These are phyloP conservation scores for Rhynchospora breviuscula DNA, from an alignment of 176 grass and related monocot species.

Conservation along the genomic window DNA sequence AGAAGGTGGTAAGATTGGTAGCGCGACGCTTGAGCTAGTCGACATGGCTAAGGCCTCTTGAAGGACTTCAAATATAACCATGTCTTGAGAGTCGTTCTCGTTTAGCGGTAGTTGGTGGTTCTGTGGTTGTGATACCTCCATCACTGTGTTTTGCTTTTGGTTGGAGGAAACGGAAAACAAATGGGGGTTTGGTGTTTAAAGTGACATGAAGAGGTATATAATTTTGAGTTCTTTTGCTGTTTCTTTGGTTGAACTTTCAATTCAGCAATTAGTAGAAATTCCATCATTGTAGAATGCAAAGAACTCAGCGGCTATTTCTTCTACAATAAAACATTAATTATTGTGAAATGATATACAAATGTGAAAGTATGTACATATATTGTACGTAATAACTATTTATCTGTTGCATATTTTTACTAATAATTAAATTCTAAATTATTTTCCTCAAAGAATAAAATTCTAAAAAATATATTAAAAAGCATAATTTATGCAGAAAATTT, in stretches of 20 bases:
- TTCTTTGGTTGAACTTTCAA: neutral
- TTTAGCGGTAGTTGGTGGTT: conserved; percentile 60
- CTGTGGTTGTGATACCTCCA: conserved; percentile 7
- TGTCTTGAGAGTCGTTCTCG: conserved; percentile 93
- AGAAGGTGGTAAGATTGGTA: neutral
- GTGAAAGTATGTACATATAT: neutral
- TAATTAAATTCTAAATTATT: neutral
- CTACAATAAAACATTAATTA: neutral
- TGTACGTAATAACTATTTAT: neutral
- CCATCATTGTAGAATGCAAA: neutral
- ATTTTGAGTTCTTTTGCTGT: conserved; percentile 5
- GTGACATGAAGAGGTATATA: neutral
- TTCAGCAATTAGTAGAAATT: neutral
- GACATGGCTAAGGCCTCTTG: conserved; percentile 48
- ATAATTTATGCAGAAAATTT: neutral
- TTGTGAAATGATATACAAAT: neutral
- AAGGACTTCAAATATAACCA: conserved; percentile 89
- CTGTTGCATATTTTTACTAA: neutral
- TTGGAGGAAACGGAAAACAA: neutral
- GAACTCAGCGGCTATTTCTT: neutral
- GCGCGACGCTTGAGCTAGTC: neutral
- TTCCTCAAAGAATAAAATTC: neutral
- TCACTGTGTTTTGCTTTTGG: neutral
- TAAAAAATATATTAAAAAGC: neutral
- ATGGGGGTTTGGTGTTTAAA: neutral